Conservation (phyloP, 495 filamentous ascomycete genomes). For the Daldinia bambusicola region DNA sequence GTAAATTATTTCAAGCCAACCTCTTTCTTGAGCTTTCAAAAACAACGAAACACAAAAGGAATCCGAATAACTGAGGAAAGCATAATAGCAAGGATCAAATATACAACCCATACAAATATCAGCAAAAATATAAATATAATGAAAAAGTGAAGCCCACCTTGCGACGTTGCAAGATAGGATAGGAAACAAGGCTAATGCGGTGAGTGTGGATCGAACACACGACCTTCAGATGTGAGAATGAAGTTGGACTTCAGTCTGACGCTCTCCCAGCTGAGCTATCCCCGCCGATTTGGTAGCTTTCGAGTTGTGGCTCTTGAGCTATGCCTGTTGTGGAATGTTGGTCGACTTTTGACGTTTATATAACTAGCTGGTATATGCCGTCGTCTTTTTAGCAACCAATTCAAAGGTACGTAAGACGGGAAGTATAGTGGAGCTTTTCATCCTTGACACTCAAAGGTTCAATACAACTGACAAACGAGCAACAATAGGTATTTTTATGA, state of each 20-base stretch:
- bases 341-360: too few species aligned
- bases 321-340: too few species aligned
- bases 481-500: too few species aligned
- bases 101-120: not conserved
- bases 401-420: too few species aligned
- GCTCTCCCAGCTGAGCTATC: conserved; percentile 6
- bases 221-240: conserved; percentile 2
- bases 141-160: not conserved
- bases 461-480: too few species aligned
- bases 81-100: not conserved
- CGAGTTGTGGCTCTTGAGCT: too few species aligned
- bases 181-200: not conserved
- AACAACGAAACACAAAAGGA: not conserved
- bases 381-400: too few species aligned
- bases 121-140: not conserved
- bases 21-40: not conserved
- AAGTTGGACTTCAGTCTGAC: conserved; percentile 5
- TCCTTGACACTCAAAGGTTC: too few species aligned
- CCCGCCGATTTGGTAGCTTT: not conserved
- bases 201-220: conserved; percentile 6
- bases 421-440: too few species aligned
- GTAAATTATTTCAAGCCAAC: not conserved
- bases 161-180: not conserved
- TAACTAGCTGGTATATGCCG: too few species aligned
- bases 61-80: too few species aligned